Conservation (phyloP, 768 basidiomycete genomes). For the Dacryopinax spathularia region DNA sequence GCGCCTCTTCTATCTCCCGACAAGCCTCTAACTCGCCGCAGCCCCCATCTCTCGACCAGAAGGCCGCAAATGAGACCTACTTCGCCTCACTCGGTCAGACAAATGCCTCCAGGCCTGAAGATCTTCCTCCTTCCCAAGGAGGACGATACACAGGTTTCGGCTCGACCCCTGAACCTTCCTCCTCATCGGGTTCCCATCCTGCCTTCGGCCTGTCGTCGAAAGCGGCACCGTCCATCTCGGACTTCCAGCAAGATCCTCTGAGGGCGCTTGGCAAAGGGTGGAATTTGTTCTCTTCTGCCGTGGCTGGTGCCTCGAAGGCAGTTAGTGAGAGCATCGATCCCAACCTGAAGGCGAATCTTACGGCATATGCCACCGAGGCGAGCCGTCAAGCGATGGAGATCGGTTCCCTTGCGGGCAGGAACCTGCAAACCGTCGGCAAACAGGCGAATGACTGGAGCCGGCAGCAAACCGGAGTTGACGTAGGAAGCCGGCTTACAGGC, state of each 20-base stretch:
- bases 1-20: slow-evolving; percentile 30
- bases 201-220: slow-evolving; percentile 63
- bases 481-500: slow-evolving; percentile 60
- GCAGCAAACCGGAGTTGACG: slow-evolving; percentile 67
- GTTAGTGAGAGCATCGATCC: slow-evolving; percentile 76
- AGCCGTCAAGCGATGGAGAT: slow-evolving; percentile 47
- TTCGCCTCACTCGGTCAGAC: slow-evolving; percentile 68
- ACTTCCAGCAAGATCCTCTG: slow-evolving; percentile 76
- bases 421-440: slow-evolving; percentile 9
- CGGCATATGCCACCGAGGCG: slow-evolving; percentile 39
- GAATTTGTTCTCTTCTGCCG: slow-evolving; percentile 83
- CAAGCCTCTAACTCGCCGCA: slow-evolving; percentile 45
- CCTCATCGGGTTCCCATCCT: slow-evolving; percentile 37
- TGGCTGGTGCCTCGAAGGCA: slow-evolving; percentile 60
- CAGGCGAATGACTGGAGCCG: slow-evolving; percentile 67
- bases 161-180: slow-evolving; percentile 50
- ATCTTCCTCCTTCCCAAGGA: slow-evolving; percentile 85
- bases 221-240: slow-evolving; percentile 59
- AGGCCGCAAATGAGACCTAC: slow-evolving; percentile 71
- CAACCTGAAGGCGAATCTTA: slow-evolving; percentile 55
- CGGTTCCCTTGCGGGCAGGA: slow-evolving; percentile 28
- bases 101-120: slow-evolving; percentile 63
- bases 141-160: slow-evolving; percentile 91
- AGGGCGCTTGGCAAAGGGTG: slow-evolving; percentile 85
- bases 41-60: slow-evolving; percentile 39